phyloP scores from a whole-genome alignment of 2,329 filamentous ascomycete species.

The Penicillium sp. region DNA sequence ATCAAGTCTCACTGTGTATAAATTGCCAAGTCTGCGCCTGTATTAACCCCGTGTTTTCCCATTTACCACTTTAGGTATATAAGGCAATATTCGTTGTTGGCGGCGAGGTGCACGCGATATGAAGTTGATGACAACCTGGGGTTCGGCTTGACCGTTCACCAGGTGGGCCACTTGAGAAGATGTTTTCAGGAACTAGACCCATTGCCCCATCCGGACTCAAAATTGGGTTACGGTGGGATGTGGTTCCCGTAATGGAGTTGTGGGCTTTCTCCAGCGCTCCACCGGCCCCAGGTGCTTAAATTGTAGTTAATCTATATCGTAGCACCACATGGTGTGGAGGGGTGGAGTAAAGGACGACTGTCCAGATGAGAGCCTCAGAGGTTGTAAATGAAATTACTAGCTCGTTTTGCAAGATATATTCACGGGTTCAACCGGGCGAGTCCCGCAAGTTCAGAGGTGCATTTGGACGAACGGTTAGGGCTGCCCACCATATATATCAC shows the following conservation, averaged over 20 bases:
- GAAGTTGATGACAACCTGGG: background rate
- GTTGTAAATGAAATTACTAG: background rate
- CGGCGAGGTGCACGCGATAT: background rate
- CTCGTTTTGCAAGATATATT: background rate
- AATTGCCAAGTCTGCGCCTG: background rate
- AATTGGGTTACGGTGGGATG: constrained; percentile 11
- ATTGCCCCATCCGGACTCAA: constrained; percentile 15
- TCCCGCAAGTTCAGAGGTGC: background rate
- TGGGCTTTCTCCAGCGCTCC: constrained; percentile 15
- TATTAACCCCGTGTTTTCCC: background rate
- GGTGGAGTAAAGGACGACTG: background rate
- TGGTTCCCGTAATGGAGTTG: constrained; percentile 13
- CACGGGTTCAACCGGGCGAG: background rate
- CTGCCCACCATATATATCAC: background rate
- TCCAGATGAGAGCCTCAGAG: background rate
- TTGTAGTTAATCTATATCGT: background rate
- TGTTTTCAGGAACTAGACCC: constrained; percentile 9
- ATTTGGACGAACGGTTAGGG: background rate
- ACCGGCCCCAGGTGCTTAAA: constrained; percentile 17
- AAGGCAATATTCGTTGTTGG: background rate
- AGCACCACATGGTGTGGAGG: background rate
- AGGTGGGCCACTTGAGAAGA: constrained; percentile 1
- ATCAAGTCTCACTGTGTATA: no score
- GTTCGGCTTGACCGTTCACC: background rate
- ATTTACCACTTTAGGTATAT: background rate